These are phyloP conservation scores for Pythium plurisporium DNA, from an alignment of 352 stramenopile genomes.

Conservation along the genomic window DNA sequence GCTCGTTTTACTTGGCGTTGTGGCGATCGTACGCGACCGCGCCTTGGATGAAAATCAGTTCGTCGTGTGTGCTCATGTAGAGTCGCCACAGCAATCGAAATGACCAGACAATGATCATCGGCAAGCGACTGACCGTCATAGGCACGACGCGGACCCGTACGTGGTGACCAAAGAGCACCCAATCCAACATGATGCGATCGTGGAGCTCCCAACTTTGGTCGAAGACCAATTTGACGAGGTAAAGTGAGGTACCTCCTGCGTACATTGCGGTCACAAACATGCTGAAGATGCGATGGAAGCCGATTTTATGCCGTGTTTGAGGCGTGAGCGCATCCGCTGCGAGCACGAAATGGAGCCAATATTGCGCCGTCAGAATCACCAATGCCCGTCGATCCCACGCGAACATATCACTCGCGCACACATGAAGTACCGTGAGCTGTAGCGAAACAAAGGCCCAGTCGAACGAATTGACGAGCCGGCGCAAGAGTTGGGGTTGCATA, in stretches of 20 bases:
- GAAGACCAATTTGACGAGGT: conserved; percentile 11
- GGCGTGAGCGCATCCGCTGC: conserved; percentile 13
- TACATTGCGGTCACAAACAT: conserved; percentile 3
- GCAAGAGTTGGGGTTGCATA: conserved; percentile 20
- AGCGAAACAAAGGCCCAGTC: conserved; percentile 29
- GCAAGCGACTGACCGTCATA: conserved; percentile 14
- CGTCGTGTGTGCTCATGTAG: not conserved
- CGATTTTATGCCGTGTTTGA: not conserved
- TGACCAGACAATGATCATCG: conserved; percentile 16
- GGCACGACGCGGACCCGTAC: conserved; percentile 11
- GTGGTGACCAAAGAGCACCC: not conserved
- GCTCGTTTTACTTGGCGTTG: not conserved
- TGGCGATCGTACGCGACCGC: conserved; percentile 11
- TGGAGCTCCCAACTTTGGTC: not conserved
- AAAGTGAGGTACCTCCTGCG: not conserved
- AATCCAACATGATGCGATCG: conserved; percentile 10
- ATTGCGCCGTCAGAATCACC: conserved; percentile 9
- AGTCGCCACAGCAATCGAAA: conserved; percentile 17
- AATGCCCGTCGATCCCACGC: conserved; percentile 19
- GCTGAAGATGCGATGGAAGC: not conserved
- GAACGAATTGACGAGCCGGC: conserved; percentile 24
- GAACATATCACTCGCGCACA: conserved; percentile 23
- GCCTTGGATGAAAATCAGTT: conserved; percentile 19
- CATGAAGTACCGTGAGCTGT: conserved; percentile 22
- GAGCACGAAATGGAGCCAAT: conserved; percentile 26